Base-by-base conservation (phyloP, 1,284 basidiomycete species). In the Nidula niveotomentosa region DNA sequence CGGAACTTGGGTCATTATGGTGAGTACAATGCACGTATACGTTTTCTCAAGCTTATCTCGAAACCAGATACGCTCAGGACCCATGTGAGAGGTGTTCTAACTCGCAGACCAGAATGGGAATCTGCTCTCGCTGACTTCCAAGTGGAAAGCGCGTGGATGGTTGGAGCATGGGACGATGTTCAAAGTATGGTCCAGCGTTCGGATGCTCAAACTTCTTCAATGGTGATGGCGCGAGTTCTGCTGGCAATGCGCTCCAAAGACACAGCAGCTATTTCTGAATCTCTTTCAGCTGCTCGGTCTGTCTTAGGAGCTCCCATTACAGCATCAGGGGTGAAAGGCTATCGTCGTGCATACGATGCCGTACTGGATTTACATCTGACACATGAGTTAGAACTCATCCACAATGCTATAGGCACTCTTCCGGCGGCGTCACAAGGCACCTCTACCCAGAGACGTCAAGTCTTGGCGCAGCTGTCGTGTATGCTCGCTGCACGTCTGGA, bases 1-100 rank as follows among this genome's bases (percentile, higher is more conserved):
- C 84, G 94, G 45, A 98, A 98, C 67, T 79, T 99, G 13, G 97
- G 97, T 8, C 97, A 99, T 70, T 98, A 99, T 70, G 96, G 96
- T 96, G 63, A 60, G 87, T 68, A 49, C 13, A 41, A n/a, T 37
- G 9, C 35, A 33, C 36, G 1, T 36, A 18, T 54, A 37, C 45
- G 36, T 5, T 34, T 52, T 35, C 12, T 41, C 41, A 7, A 48
- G 52, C 35, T 59, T 53, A 53, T 54, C 35, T 57, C 9, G 59
- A 51, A 52, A 48, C 7, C 53, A 97, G 97, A 99, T 65, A 97
- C 96, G 0, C 76, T 99, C 58, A 86, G 94, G 36, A 99, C 96
- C 0, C 97, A 99, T 68, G 96, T 99, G 30, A 85, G 87, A 54
- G 97, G 97, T 15, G 88, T 98, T 5, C 78, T 99, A 30, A 92